Evolutionary conservation across 73 alveolate genomes (phyloP).

Genomic region (Urostyla sp.): DNA sequence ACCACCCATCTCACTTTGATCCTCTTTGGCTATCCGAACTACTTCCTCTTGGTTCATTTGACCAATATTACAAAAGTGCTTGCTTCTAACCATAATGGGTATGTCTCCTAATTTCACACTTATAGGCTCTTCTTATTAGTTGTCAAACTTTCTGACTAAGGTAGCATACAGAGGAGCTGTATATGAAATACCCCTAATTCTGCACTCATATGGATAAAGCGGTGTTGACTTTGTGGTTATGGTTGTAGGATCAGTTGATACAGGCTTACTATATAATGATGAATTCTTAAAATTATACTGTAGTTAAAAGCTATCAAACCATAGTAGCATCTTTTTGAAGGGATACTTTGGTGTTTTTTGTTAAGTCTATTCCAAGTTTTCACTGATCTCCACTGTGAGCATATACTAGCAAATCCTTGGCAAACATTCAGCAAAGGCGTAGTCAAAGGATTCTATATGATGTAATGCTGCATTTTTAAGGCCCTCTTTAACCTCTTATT

Average conservation of each 20-base stretch:
- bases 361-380: conserved; percentile 74
- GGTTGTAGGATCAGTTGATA: not conserved
- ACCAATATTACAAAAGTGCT: conserved; percentile 89
- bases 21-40: conserved; percentile 93
- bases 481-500: conserved; percentile 8
- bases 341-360: conserved; percentile 64
- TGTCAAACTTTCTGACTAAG: conserved; percentile 92
- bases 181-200: conserved; percentile 91
- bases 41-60: conserved; percentile 89
- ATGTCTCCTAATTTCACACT: conserved; percentile 94
- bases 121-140: conserved; percentile 82
- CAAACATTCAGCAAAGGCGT: conserved; percentile 89
- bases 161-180: conserved; percentile 96
- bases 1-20: conserved; percentile 97
- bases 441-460: conserved; percentile 97
- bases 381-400: conserved; percentile 88
- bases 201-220: conserved; percentile 95
- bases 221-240: conserved; percentile 27
- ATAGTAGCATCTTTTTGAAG: conserved; percentile 87
- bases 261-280: conserved; percentile 39
- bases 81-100: conserved; percentile 95
- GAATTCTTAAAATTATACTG: conserved; percentile 55
- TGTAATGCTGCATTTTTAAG: conserved; percentile 78
- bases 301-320: conserved; percentile 89
- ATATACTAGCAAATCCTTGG: conserved; percentile 89